A percentile compares a stretch with the other conserved stretches of the same genome.
Conservation (phyloP, 208 protist genomes). For the Leishmania gerbilli region DNA sequence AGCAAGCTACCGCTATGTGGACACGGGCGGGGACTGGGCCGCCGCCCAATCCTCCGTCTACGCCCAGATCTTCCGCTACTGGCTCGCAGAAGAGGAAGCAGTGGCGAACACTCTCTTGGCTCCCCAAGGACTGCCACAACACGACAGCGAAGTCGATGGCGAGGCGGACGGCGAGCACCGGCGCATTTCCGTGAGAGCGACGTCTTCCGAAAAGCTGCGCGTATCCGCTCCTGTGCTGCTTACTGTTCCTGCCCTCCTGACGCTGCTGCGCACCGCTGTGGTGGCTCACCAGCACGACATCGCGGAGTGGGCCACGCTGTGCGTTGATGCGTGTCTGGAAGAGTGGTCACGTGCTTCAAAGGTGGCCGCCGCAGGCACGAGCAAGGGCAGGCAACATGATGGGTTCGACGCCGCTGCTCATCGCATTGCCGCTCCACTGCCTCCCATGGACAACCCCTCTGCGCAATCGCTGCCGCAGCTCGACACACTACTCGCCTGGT, state of each 20-base stretch:
- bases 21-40: slow-evolving; percentile 21
- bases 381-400: not conserved
- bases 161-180: not conserved
- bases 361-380: not conserved
- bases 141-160: not conserved
- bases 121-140: slow-evolving; percentile 6
- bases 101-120: not conserved
- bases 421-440: slow-evolving; percentile 10
- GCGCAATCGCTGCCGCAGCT: slow-evolving; percentile 23
- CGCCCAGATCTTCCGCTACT: slow-evolving; percentile 21
- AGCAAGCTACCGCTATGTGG: slow-evolving; percentile 17
- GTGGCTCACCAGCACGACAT: slow-evolving; percentile 29
- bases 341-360: slow-evolving; percentile 10
- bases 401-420: not conserved
- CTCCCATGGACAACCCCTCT: not conserved
- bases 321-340: slow-evolving; percentile 28
- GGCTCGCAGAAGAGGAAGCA: slow-evolving; percentile 15
- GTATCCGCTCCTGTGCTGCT: slow-evolving; percentile 8
- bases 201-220: not conserved
- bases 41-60: slow-evolving; percentile 26
- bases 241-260: slow-evolving; percentile 16
- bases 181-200: not conserved
- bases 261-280: slow-evolving; percentile 32
- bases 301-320: slow-evolving; percentile 35
- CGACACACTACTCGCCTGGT: slow-evolving; percentile 23